phyloP scores from a whole-genome alignment of 106 monocot genomes.

The Dioscorea alata region DNA sequence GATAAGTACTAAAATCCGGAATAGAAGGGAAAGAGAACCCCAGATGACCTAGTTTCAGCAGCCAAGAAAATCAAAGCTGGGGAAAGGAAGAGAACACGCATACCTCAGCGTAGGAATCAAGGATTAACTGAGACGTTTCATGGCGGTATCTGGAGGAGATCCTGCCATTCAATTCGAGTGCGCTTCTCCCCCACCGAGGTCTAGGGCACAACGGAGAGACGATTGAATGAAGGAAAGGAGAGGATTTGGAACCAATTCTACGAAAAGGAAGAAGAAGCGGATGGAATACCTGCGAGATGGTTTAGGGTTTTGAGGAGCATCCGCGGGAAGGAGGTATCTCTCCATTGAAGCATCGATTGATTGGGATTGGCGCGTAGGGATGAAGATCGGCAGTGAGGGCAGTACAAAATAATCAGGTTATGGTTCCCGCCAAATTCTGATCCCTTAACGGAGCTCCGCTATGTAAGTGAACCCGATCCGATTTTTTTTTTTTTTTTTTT shows the following conservation, averaged over 20 bases:
- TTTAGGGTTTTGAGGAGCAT: slow-evolving; percentile 13
- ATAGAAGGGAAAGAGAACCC: not conserved
- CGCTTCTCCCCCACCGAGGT: slow-evolving; percentile 33
- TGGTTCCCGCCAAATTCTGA: not conserved
- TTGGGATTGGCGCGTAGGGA: not conserved
- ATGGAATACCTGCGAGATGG: slow-evolving; percentile 3
- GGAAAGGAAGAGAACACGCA: not conserved
- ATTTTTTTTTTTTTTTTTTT: no score
- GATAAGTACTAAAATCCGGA: not conserved
- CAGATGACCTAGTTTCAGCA: not conserved
- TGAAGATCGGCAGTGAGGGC: not conserved
- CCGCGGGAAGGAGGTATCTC: slow-evolving; percentile 25
- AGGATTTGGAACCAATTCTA: no score
- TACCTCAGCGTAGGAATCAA: slow-evolving; percentile 63
- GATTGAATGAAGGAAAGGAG: not conserved
- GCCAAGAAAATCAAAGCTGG: not conserved
- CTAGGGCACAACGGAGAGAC: slow-evolving; percentile 2
- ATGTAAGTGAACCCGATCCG: not conserved
- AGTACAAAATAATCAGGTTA: not conserved
- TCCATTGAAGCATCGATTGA: slow-evolving; percentile 25
- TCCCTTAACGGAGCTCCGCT: not conserved
- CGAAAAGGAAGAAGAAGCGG: not conserved
- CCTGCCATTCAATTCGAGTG: slow-evolving; percentile 43
- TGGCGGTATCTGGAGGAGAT: slow-evolving; percentile 32
- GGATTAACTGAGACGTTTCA: slow-evolving; percentile 41